Evolutionary conservation across 192 early-diverging fungal genomes (phyloP).

Genomic region (Backusella psychrophila): DNA sequence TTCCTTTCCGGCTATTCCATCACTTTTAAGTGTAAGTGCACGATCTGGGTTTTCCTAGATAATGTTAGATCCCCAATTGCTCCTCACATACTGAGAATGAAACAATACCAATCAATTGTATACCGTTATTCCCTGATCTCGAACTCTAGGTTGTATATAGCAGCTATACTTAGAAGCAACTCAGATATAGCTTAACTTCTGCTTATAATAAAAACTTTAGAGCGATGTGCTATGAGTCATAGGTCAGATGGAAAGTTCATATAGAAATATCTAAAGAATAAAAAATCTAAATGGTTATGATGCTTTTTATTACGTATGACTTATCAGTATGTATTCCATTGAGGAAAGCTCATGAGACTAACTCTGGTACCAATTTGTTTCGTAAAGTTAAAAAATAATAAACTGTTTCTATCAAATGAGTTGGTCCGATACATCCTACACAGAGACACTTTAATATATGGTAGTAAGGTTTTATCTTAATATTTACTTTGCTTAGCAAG

Average conservation of each 20-base stretch:
- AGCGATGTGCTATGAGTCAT: not conserved
- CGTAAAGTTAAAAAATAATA: too few species aligned
- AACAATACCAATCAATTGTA: not conserved
- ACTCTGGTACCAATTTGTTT: too few species aligned
- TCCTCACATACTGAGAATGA: not conserved
- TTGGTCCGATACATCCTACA: too few species aligned
- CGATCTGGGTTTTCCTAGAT: not conserved
- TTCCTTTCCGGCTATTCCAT: not conserved
- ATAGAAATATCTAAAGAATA: not conserved
- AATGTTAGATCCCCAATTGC: not conserved
- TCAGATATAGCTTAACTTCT: not conserved
- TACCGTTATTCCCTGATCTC: not conserved
- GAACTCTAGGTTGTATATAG: not conserved
- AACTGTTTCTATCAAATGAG: too few species aligned
- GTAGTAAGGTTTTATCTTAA: too few species aligned
- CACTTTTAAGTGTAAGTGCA: not conserved
- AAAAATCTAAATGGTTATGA: not conserved
- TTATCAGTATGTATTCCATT: too few species aligned
- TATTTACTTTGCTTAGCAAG: too few species aligned
- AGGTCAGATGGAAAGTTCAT: not conserved
- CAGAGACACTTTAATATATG: too few species aligned
- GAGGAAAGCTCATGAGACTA: too few species aligned
- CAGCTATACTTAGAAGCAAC: not conserved
- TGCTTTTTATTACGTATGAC: too few species aligned
- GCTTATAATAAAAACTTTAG: not conserved